A percentile compares a stretch with the other conserved stretches of the same genome.
Conservation (phyloP, 768 basidiomycete species). For the Podaxis sp. region DNA sequence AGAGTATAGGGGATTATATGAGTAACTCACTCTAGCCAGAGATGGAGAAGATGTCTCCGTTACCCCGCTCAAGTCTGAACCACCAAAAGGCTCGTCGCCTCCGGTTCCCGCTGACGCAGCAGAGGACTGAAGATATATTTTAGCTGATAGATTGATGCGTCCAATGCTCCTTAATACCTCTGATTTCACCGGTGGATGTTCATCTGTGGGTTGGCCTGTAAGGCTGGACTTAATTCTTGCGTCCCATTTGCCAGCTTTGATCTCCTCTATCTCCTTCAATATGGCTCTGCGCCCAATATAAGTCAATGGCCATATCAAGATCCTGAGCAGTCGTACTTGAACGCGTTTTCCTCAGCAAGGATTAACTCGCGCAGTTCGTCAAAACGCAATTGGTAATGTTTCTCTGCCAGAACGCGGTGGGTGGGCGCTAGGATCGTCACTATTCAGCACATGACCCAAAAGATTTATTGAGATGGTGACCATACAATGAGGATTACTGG, state of each 20-base stretch:
- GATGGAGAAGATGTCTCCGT: slow-evolving; percentile 31
- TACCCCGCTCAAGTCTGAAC: slow-evolving; percentile 35
- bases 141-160: not conserved
- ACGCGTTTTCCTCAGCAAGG: slow-evolving; percentile 68
- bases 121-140: not conserved
- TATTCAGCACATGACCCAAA: not conserved
- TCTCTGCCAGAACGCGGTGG: slow-evolving; percentile 74
- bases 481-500: slow-evolving; percentile 54
- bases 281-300: slow-evolving; percentile 45
- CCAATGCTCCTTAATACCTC: not conserved
- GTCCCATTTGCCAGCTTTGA: slow-evolving; percentile 69
- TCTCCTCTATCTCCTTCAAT: slow-evolving; percentile 73
- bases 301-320: not conserved
- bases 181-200: not conserved
- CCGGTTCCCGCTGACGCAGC: slow-evolving; percentile 12
- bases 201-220: slow-evolving; percentile 21
- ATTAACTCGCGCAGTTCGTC: slow-evolving; percentile 74
- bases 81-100: slow-evolving; percentile 27
- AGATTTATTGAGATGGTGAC: not conserved
- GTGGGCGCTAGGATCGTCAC: slow-evolving; percentile 47
- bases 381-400: slow-evolving; percentile 68
- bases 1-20: not conserved
- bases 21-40: slow-evolving; percentile 22
- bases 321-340: slow-evolving; percentile 54
- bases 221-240: slow-evolving; percentile 40